A percentile compares a stretch with the other conserved stretches of the same genome.
Evolutionary conservation across 441 rosid genomes (phyloP).

Genomic region (Eruca vesicaria): DNA sequence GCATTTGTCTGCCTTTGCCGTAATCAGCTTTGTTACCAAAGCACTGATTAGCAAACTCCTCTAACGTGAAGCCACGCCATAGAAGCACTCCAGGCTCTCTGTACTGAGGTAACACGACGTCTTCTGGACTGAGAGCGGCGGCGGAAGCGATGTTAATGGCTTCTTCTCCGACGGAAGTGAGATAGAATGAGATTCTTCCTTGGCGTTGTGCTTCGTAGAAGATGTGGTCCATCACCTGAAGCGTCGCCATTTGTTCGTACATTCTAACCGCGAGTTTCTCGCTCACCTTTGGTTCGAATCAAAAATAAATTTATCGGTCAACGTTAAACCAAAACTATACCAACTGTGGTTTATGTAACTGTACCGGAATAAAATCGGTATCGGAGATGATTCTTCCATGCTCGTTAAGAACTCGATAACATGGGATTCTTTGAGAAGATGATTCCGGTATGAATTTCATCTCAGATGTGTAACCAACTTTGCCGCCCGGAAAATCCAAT

Average conservation of each 20-base stretch:
- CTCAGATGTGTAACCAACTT: conserved; percentile 47
- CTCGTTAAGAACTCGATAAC: conserved; percentile 62
- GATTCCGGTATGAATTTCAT: conserved; percentile 53
- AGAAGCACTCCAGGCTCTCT: conserved; percentile 69
- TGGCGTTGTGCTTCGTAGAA: conserved; percentile 80
- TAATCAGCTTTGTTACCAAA: conserved; percentile 65
- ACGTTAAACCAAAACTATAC: background rate
- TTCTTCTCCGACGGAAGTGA: conserved; percentile 72
- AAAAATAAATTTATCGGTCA: background rate
- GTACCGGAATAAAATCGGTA: conserved; percentile 46
- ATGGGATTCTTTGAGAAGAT: conserved; percentile 44
- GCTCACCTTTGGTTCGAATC: conserved; percentile 35
- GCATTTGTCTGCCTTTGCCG: conserved; percentile 89
- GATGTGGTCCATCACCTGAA: conserved; percentile 67
- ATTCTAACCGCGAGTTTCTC: conserved; percentile 60
- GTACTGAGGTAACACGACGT: conserved; percentile 73
- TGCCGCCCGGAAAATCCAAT: conserved; percentile 74
- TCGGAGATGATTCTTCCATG: conserved; percentile 36
- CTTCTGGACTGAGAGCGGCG: conserved; percentile 62
- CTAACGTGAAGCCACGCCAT: conserved; percentile 77
- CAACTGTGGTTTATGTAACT: background rate
- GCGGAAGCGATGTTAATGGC: conserved; percentile 74
- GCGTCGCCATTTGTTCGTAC: conserved; percentile 64
- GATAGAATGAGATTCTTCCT: conserved; percentile 72
- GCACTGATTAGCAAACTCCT: conserved; percentile 68